Evolutionary conservation across 345 rosid genomes (phyloP).

Genomic region (Lenwebbia sp.): DNA sequence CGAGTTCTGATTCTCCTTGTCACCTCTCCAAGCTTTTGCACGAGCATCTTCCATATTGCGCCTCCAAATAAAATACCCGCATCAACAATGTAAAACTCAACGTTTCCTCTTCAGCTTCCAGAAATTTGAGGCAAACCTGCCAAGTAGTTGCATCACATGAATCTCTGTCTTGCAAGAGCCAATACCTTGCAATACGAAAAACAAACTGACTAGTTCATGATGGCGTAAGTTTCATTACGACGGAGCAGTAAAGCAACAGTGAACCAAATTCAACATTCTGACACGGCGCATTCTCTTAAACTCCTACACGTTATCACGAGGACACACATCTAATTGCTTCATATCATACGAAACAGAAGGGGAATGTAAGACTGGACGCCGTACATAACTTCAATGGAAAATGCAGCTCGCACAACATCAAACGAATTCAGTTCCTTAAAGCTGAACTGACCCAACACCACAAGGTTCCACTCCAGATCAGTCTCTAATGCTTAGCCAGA

Average conservation of each 20-base stretch:
- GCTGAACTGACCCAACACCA: neutral
- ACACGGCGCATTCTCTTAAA: neutral
- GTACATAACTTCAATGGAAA: neutral
- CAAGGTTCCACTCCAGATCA: neutral
- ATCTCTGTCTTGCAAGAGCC: neutral
- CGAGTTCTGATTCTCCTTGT: slow-evolving; percentile 8
- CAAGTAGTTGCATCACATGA: neutral
- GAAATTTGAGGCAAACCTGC: slow-evolving; percentile 14
- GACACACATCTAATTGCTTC: neutral
- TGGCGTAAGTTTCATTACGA: neutral
- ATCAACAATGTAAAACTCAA: neutral
- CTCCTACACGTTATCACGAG: neutral
- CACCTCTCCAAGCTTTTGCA: slow-evolving; percentile 21
- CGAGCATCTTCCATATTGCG: slow-evolving; percentile 39
- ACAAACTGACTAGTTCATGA: neutral
- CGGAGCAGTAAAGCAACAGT: neutral
- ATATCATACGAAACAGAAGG: neutral
- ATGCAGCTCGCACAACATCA: neutral
- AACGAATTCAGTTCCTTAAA: neutral
- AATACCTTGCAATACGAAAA: neutral
- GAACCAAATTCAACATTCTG: neutral
- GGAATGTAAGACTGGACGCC: neutral
- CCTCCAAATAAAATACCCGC: slow-evolving; percentile 4
- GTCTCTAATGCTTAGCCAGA: neutral
- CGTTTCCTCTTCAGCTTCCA: slow-evolving; percentile 11